A percentile compares a stretch with the other conserved stretches of the same genome.
Evolutionary conservation across 2,329 filamentous ascomycete species (phyloP).

Genomic region (Coniochaeta sp.): DNA sequence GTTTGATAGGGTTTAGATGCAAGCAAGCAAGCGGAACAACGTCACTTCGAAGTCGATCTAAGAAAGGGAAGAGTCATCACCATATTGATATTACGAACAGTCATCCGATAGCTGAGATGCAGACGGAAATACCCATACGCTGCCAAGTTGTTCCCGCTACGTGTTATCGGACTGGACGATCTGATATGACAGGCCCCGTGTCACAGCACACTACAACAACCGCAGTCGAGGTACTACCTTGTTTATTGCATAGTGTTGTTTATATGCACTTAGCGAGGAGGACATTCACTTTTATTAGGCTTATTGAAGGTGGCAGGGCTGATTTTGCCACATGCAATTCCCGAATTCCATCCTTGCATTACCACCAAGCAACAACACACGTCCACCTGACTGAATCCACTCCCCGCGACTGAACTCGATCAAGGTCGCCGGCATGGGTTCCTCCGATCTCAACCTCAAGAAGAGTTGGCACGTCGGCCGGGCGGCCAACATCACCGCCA

Average conservation of each 20-base stretch:
- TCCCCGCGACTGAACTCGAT: not conserved
- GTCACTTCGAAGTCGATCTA: not conserved
- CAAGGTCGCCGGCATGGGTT: slow-evolving; percentile 57
- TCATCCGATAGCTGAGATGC: too few species aligned
- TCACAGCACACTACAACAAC: too few species aligned
- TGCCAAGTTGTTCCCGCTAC: too few species aligned
- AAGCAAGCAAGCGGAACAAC: not conserved
- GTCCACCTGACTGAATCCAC: not conserved
- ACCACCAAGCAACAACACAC: not conserved
- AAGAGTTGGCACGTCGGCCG: slow-evolving; percentile 91
- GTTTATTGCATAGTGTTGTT: not conserved
- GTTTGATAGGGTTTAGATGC: not conserved
- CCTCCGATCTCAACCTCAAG: slow-evolving; percentile 89
- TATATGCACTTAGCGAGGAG: not conserved
- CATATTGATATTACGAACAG: too few species aligned
- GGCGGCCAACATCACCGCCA: slow-evolving; percentile 58
- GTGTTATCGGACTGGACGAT: too few species aligned
- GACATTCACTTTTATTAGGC: not conserved
- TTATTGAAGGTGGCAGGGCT: not conserved
- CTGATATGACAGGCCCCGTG: too few species aligned
- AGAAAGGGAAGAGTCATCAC: not conserved
- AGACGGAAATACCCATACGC: too few species aligned
- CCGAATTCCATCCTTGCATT: not conserved
- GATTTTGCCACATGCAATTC: not conserved
- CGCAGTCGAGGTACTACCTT: too few species aligned